A percentile compares a stretch with the other conserved stretches of the same genome.
Evolutionary conservation across 2,329 filamentous ascomycete species (phyloP).

Genomic region (Hysterium pulicare): DNA sequence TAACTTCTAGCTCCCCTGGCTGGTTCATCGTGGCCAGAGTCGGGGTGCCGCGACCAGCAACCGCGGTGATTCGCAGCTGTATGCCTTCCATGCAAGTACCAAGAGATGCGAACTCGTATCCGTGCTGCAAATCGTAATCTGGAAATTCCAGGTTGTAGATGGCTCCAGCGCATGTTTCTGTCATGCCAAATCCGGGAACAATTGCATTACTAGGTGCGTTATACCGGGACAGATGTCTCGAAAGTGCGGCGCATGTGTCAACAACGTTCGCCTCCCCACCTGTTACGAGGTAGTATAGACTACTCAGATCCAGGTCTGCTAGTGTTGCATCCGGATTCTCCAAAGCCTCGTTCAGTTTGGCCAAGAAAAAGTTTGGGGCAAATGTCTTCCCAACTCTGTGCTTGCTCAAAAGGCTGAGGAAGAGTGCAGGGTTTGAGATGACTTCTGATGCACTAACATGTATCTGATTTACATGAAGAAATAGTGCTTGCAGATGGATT

Average conservation of each 20-base stretch:
- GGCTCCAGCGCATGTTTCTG: constrained; percentile 51
- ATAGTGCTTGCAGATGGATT: constrained; percentile 51
- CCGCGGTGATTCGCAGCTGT: constrained; percentile 37
- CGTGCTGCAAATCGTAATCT: constrained; percentile 31
- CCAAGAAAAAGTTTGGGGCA: constrained; percentile 45
- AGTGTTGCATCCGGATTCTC: constrained; percentile 1
- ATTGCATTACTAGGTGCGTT: constrained; percentile 37
- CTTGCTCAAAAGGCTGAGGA: constrained; percentile 38
- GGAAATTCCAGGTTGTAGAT: constrained; percentile 47
- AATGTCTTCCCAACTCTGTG: constrained; percentile 46
- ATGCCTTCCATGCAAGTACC: constrained; percentile 40
- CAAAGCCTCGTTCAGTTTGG: constrained; percentile 5
- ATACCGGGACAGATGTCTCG: constrained; percentile 26
- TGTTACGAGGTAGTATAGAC: constrained; percentile 34
- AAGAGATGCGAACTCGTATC: constrained; percentile 34
- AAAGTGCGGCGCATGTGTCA: constrained; percentile 27
- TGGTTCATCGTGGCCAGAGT: too few relatives aligned
- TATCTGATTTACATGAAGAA: constrained; percentile 42
- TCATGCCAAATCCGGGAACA: constrained; percentile 49
- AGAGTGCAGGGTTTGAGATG: constrained; percentile 37
- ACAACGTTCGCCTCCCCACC: constrained; percentile 48
- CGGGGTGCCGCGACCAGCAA: constrained; percentile 8
- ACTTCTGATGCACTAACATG: constrained; percentile 46
- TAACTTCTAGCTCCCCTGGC: constrained; percentile 21
- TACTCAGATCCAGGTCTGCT: constrained; percentile 26